A percentile compares a stretch with the other conserved stretches of the same genome.
Conservation (phyloP, 495 filamentous ascomycete species). For the Penicillium coffeae region DNA sequence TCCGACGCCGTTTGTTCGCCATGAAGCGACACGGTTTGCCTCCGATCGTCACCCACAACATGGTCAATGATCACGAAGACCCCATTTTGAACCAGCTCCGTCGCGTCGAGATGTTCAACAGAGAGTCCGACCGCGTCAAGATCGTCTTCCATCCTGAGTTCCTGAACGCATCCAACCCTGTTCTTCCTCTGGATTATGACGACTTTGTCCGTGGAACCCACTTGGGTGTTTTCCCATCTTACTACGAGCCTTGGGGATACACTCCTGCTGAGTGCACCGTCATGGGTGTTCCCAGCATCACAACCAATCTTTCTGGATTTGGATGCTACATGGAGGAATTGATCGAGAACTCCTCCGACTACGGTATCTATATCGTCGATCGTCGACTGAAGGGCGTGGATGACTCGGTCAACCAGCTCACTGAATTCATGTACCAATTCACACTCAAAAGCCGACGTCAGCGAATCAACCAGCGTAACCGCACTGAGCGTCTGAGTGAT, state of each 20-base stretch:
- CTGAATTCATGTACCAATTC: slow-evolving; percentile 92
- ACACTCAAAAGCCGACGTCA: slow-evolving; percentile 90
- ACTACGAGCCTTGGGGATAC: slow-evolving; percentile 99
- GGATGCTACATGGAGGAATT: slow-evolving; percentile 99
- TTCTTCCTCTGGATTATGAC: slow-evolving; percentile 94
- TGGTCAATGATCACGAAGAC: slow-evolving; percentile 90
- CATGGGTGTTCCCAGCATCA: slow-evolving; percentile 98
- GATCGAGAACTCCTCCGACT: slow-evolving; percentile 95
- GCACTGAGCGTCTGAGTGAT: slow-evolving; percentile 93
- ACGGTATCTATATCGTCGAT: slow-evolving; percentile 98
- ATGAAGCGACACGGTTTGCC: slow-evolving; percentile 90
- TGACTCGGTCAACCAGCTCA: slow-evolving; percentile 92
- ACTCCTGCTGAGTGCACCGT: slow-evolving; percentile 98
- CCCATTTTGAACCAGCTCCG: slow-evolving; percentile 96
- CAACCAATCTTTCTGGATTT: slow-evolving; percentile 95
- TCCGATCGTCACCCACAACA: slow-evolving; percentile 99
- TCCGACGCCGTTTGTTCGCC: slow-evolving; percentile 86
- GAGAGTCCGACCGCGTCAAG: slow-evolving; percentile 92
- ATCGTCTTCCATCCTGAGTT: slow-evolving; percentile 98
- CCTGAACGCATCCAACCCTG: slow-evolving; percentile 89
- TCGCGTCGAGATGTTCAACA: slow-evolving; percentile 94
- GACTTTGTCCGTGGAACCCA: slow-evolving; percentile 98
- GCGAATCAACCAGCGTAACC: slow-evolving; percentile 96
- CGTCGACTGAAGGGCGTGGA: slow-evolving; percentile 94
- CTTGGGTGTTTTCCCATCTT: slow-evolving; percentile 91